Percentiles rank a stretch among this genome's conserved stretches.
Conservation (phyloP, 345 rosid genomes). For the Garcia nutans region DNA sequence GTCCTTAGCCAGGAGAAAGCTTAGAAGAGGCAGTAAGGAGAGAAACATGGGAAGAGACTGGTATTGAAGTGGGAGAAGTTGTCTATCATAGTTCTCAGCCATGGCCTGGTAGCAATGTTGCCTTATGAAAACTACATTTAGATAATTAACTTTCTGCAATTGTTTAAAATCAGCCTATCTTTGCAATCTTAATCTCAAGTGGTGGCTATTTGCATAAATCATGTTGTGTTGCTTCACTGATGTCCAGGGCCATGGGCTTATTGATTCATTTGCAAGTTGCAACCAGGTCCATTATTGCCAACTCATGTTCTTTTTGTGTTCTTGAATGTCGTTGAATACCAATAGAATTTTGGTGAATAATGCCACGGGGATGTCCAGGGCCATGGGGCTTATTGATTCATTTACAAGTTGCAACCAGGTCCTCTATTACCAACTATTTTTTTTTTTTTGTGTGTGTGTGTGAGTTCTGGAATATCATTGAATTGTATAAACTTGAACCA, state of each 20-base stretch:
- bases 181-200: background rate
- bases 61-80: constrained; percentile 94
- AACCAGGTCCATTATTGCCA: no score
- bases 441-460: no score
- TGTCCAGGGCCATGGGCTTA: background rate
- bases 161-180: background rate
- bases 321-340: background rate
- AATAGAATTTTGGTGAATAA: no score
- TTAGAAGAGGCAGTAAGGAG: constrained; percentile 97
- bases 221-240: background rate
- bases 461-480: background rate
- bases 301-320: background rate
- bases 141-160: background rate
- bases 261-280: no score
- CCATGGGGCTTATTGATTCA: background rate
- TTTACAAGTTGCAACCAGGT: no score
- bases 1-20: constrained; percentile 92
- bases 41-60: constrained; percentile 93
- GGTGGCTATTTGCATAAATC: background rate
- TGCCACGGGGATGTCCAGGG: background rate
- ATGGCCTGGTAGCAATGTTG: constrained; percentile 75
- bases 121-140: background rate
- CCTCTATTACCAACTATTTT: no score
- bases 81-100: constrained; percentile 96
- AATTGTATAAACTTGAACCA: background rate